Evolutionary conservation across 305 asterid species (phyloP).

Genomic region (Fraxinus angustifolia): DNA sequence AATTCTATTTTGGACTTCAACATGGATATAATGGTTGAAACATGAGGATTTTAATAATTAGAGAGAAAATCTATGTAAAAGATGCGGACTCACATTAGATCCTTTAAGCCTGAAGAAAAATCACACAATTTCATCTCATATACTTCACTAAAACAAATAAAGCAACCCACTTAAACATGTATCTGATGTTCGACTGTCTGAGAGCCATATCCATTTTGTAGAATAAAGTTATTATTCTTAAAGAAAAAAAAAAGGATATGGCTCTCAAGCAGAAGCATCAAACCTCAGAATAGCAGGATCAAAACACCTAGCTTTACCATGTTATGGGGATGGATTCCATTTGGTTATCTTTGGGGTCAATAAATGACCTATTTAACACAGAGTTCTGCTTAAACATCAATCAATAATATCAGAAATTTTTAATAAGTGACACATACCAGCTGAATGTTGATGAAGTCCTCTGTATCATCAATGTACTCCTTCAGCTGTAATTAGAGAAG

Average conservation of each 20-base stretch:
- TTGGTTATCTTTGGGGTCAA: background rate
- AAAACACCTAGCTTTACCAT: background rate
- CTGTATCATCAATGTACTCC: constrained; percentile 88
- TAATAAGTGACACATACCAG: constrained; percentile 53
- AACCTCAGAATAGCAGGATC: no score
- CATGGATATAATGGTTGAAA: no score
- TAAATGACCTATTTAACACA: background rate
- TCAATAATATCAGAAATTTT: background rate
- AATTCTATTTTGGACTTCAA: no score
- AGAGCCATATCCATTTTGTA: background rate
- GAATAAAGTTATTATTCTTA: background rate
- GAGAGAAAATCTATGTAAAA: background rate
- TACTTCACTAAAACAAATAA: background rate
- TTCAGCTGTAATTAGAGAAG: constrained; percentile 59
- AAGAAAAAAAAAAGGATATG: no score
- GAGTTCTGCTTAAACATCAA: background rate
- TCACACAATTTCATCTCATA: background rate
- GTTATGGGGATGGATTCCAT: background rate
- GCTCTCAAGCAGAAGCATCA: no score
- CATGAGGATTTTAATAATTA: background rate
- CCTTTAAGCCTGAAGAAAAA: background rate
- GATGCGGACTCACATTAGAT: background rate
- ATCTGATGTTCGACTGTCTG: background rate
- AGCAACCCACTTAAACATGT: background rate
- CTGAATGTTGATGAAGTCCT: constrained; percentile 93